Evolutionary conservation across 768 basidiomycete species (phyloP), one percentile per base, ranked within the genome.

Genomic region (Pisolithus orientalis): DNA sequence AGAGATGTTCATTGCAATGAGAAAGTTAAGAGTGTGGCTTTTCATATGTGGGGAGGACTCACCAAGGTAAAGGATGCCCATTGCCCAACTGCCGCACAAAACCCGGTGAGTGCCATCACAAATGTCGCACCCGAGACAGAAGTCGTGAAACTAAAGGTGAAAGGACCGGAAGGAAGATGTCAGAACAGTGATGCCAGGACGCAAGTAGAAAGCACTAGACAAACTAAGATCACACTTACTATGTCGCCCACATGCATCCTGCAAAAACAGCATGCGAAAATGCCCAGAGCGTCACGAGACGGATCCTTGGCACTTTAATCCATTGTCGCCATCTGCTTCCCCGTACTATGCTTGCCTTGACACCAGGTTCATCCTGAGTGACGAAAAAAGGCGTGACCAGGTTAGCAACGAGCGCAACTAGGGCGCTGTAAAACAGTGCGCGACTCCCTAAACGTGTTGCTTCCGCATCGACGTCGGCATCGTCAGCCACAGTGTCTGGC

Each of bases 41-140:
- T 14, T 13, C 5, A 32, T 17, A 8, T 44, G 49, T 51, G 21
- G 24, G 24, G 31, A 28, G 28, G 16, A 71, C 82, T 44, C 57
- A 94, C 91, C 62, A 98, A 68, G 0, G 92, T 83, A 69, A 91
- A 95, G 3, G 94, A 94, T 3, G 85, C 92, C 95, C 94, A 97
- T 67, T 87, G 86, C 0, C 85, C 80, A 48, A 97, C 77, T 5
- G 93, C 92, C 90, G 89, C 96, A n/a, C 89, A 86, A 59, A 96
- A 86, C 0, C 95, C 95, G 6, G 85, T 85, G 11, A 88, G 58
- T 7, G 85, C 79, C 47, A 96, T 80, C 54, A 97, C 76, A 11
- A 84, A 51, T 0, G 87, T 92, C 16, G 91, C 86, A 0, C 86
- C 83, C 14, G 62, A 62, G 0, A 94, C 86, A 14, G 76, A 82